Percentiles rank a stretch among this genome's conserved stretches.
Conservation (phyloP, 1,139 yeast genomes). For the Komagataea norvegica region DNA sequence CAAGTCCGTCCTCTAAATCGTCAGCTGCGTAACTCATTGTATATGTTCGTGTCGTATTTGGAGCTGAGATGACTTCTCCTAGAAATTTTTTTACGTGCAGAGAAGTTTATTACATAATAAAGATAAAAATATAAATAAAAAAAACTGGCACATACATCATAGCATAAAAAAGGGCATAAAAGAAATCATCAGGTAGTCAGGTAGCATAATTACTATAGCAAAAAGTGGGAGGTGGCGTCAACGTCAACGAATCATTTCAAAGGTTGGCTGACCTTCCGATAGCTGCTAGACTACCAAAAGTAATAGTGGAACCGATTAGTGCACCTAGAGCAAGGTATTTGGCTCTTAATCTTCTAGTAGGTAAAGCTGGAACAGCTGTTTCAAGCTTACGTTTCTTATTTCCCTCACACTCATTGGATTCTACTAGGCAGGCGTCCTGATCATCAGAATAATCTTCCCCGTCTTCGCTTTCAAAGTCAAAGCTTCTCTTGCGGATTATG, state of each 20-base stretch:
- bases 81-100: neutral
- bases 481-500: constrained; percentile 4
- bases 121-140: too few relatives aligned
- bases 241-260: neutral
- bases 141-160: too few relatives aligned
- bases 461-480: constrained; percentile 4
- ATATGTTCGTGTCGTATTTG: neutral
- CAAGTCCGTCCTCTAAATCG: constrained; percentile 27
- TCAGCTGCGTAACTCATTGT: constrained; percentile 18
- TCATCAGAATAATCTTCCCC: constrained; percentile 2
- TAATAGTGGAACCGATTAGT: constrained; percentile 11
- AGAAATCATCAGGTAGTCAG: too few relatives aligned
- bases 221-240: neutral
- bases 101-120: too few relatives aligned
- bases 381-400: constrained; percentile 2
- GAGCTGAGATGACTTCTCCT: neutral
- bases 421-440: too few relatives aligned
- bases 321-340: constrained; percentile 11
- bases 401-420: neutral
- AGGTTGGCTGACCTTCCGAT: constrained; percentile 6
- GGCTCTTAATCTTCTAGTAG: constrained; percentile 1
- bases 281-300: constrained; percentile 13
- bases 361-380: neutral
- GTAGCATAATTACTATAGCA: neutral
- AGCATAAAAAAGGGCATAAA: too few relatives aligned